phyloP scores from a whole-genome alignment of 2,329 filamentous ascomycete species.

The Botryotinia globosa region DNA sequence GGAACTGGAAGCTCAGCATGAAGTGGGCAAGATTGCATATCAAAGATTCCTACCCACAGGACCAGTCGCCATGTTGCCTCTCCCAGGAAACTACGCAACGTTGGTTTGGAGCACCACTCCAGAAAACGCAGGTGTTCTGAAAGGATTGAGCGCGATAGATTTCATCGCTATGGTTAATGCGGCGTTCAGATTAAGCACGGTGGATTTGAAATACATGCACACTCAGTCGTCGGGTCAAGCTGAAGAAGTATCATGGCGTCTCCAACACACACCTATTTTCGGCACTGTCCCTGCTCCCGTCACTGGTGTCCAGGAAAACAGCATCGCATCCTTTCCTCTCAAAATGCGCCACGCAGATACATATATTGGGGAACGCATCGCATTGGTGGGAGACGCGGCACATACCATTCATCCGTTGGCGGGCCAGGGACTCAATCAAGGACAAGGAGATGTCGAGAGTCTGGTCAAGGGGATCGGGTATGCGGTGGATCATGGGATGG shows the following conservation, averaged over 20 bases:
- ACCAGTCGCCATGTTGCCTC: conserved; percentile 84
- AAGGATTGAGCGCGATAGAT: conserved; percentile 67
- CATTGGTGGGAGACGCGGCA: conserved; percentile 88
- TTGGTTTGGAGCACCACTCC: conserved; percentile 95
- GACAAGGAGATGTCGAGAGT: conserved; percentile 82
- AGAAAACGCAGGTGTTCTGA: conserved; percentile 72
- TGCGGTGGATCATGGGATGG: conserved; percentile 78
- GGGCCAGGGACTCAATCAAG: conserved; percentile 91
- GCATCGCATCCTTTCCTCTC: conserved; percentile 85
- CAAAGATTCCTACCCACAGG: conserved; percentile 93
- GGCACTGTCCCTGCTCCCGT: conserved; percentile 63
- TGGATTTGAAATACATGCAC: conserved; percentile 83
- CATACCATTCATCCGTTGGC: conserved; percentile 94
- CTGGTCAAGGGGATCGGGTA: conserved; percentile 72
- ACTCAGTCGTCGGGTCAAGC: conserved; percentile 55
- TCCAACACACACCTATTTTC: conserved; percentile 58
- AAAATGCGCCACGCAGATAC: conserved; percentile 91
- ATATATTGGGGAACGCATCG: conserved; percentile 86
- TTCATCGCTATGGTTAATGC: conserved; percentile 90
- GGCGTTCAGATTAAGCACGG: conserved; percentile 76
- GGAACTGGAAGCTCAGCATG: conserved; percentile 61
- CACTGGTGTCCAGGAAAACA: conserved; percentile 70
- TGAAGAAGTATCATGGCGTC: conserved; percentile 82
- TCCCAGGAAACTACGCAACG: conserved; percentile 79
- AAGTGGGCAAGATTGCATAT: conserved; percentile 71